Base-by-base conservation (phyloP, 2,329 filamentous ascomycete genomes). In the Alternaria hordeiaustralica region DNA sequence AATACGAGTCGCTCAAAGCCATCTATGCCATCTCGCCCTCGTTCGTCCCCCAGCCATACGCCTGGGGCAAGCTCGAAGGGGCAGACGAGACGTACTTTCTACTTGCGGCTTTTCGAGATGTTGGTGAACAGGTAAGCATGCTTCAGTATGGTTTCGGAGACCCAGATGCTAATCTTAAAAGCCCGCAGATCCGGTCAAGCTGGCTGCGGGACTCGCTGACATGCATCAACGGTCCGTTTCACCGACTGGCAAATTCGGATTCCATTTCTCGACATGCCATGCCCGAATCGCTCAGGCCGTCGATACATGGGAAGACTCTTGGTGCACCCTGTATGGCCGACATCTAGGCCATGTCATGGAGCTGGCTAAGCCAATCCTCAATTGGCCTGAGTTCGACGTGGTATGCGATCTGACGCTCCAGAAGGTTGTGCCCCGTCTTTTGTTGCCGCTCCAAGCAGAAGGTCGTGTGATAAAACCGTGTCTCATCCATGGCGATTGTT, bases 321-420 rank as follows among this genome's bases (percentile, higher is more conserved):
- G 36, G 36, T 41, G 36, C 3, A 1, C n/a, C 0, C 36, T 41
- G 2, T 41, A 2, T 1, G 3, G 33, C 1, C 15, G 1, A 2
- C 36, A 41, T 0, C 36, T 41, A 41, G 36, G 36, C 3, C 36
- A 41, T 18, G 36, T 41, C 15, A 41, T 41, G 36, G n/a, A 18
- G 0, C 2, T 41, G 36, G 36, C 36, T 0, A 41, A 41, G 36
- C n/a, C 36, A 0, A 6, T 41, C n/a, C 36, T 41, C 8, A 41
- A 41, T 1, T 41, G 36, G 36, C 36, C 36, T 1, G 9, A 0
- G 0, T 41, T 41, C 9, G 36, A 41, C 1, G 36, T 1, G 2
- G 3, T 41, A 1, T 41, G 36, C 36, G n/a, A 41, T 6, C 36
- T 41, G 0, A 41, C 36, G 1, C 36, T 41, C 3, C 36, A 1